Conservation (phyloP, 108 stramenopile species). For the Pseudonitzschia pungens region DNA sequence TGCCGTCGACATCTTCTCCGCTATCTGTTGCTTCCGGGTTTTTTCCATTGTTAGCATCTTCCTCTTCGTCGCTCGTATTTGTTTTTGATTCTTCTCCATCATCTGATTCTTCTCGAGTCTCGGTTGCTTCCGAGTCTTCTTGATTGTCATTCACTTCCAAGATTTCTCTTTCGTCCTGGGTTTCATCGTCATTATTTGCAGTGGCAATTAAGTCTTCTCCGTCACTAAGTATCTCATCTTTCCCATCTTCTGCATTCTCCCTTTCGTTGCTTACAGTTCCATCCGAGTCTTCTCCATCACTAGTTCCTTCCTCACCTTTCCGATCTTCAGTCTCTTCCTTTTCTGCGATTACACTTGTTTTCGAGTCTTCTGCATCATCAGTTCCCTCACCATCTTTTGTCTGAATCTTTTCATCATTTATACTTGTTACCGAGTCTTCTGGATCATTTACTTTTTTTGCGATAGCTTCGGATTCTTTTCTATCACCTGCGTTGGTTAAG, state of each 20-base stretch:
- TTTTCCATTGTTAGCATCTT: not conserved
- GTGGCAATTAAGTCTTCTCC: not conserved
- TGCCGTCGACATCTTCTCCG: not conserved
- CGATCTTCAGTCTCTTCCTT: not conserved
- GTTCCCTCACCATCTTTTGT: not conserved
- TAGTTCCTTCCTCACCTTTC: conserved; percentile 1
- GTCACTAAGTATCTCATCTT: no score
- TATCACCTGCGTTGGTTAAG: not conserved
- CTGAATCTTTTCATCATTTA: not conserved
- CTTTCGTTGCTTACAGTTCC: not conserved
- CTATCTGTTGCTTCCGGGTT: not conserved
- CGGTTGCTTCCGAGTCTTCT: not conserved
- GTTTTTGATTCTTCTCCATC: not conserved
- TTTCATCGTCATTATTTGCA: not conserved
- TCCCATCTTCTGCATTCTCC: not conserved
- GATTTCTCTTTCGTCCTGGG: not conserved
- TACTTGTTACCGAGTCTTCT: not conserved
- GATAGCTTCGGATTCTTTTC: not conserved
- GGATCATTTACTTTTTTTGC: not conserved
- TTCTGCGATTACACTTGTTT: not conserved
- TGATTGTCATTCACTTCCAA: not conserved
- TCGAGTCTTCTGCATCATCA: not conserved
- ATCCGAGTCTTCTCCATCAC: not conserved
- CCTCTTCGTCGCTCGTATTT: not conserved
- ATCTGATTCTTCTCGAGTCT: not conserved